Evolutionary conservation across 768 basidiomycete genomes (phyloP).

Genomic region (Naganishia vishniacii): DNA sequence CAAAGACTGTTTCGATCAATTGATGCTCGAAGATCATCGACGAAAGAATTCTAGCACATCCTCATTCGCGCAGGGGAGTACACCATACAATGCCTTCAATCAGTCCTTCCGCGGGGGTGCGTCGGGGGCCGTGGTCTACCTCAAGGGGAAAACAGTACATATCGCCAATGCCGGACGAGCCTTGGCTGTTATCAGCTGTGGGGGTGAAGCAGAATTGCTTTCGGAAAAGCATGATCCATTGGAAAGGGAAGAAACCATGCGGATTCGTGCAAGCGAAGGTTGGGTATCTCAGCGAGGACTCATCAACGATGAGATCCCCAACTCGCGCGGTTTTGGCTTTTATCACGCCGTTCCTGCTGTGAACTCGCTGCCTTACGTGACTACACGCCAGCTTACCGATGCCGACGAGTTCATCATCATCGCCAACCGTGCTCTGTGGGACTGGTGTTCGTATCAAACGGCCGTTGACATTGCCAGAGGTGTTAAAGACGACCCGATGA

Average conservation of each 20-base stretch:
- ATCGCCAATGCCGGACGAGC: slow-evolving; percentile 86
- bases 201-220: slow-evolving; percentile 65
- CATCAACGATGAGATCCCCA: slow-evolving; percentile 84
- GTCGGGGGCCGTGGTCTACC: slow-evolving; percentile 79
- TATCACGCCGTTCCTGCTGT: slow-evolving; percentile 83
- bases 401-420: slow-evolving; percentile 95
- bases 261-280: slow-evolving; percentile 87
- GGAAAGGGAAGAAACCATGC: slow-evolving; percentile 70
- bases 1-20: slow-evolving; percentile 68
- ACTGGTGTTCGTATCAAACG: slow-evolving; percentile 85
- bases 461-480: slow-evolving; percentile 90
- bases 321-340: slow-evolving; percentile 90
- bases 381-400: slow-evolving; percentile 63
- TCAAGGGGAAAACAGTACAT: slow-evolving; percentile 70
- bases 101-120: slow-evolving; percentile 63
- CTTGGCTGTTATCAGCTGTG: slow-evolving; percentile 73
- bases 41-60: slow-evolving; percentile 70
- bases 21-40: slow-evolving; percentile 39
- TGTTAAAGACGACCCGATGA: slow-evolving; percentile 66
- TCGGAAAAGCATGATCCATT: slow-evolving; percentile 84
- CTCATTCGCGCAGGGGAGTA: background rate
- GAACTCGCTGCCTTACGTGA: slow-evolving; percentile 79
- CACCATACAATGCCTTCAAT: slow-evolving; percentile 34
- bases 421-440: slow-evolving; percentile 88
- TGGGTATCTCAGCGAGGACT: slow-evolving; percentile 87